Conservation (phyloP, 768 basidiomycete genomes). For the Hypholoma sublateritium region DNA sequence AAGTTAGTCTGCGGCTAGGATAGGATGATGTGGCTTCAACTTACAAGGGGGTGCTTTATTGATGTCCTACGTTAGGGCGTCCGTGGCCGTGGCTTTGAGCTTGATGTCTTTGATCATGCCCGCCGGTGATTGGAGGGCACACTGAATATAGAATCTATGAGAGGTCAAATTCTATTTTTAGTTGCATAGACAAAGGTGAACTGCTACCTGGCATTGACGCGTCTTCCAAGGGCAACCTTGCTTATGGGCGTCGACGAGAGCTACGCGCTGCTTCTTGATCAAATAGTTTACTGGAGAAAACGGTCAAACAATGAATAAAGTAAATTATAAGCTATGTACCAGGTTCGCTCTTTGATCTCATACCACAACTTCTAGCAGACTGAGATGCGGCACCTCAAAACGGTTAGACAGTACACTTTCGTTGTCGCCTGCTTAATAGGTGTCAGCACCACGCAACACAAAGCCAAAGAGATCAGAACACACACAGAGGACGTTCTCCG, state of each 20-base stretch:
- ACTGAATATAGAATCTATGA: conserved; percentile 66
- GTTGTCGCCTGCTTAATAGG: too few relatives aligned
- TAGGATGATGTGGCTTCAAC: conserved; percentile 14
- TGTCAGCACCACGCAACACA: too few relatives aligned
- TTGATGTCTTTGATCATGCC: conserved; percentile 62
- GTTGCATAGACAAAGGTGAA: conserved; percentile 4
- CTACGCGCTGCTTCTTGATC: conserved; percentile 69
- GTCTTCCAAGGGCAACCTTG: conserved; percentile 83
- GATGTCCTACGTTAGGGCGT: conserved; percentile 53
- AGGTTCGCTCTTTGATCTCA: too few relatives aligned
- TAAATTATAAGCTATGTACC: conserved; percentile 49
- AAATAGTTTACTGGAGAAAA: conserved; percentile 56
- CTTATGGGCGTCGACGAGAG: conserved; percentile 73
- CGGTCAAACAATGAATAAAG: not conserved
- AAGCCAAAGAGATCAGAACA: too few relatives aligned
- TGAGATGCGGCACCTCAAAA: too few relatives aligned
- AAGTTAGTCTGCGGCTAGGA: not conserved
- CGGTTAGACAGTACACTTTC: too few relatives aligned
- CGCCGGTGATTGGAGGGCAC: conserved; percentile 71
- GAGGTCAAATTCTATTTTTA: not conserved
- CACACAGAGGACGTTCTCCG: too few relatives aligned
- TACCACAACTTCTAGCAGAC: too few relatives aligned
- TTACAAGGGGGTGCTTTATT: conserved; percentile 74
- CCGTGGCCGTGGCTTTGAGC: conserved; percentile 49
- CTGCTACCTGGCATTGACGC: conserved; percentile 71